Percentiles rank a stretch among this genome's conserved stretches.
Evolutionary conservation across 1,284 basidiomycete species (phyloP).

Genomic region (Boletus subluridellus): DNA sequence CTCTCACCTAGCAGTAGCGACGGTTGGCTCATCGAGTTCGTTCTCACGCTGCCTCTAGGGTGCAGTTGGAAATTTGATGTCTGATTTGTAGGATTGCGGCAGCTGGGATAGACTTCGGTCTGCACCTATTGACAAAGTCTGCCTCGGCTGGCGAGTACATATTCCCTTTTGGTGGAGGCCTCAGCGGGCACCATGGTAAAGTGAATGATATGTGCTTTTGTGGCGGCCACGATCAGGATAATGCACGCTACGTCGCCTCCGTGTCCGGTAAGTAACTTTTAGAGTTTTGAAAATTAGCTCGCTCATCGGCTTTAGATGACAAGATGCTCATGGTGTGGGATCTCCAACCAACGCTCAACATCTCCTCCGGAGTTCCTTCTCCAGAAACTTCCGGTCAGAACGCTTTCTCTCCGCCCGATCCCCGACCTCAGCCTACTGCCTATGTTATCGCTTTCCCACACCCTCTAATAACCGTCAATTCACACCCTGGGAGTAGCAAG

Average conservation of each 20-base stretch:
- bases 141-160: conserved; percentile 48
- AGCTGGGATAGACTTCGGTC: conserved; percentile 62
- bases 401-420: conserved; percentile 23
- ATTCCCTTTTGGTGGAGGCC: conserved; percentile 69
- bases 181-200: conserved; percentile 71
- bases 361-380: conserved; percentile 36
- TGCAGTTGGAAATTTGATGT: neutral
- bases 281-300: neutral
- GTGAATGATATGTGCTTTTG: conserved; percentile 75
- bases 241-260: conserved; percentile 69
- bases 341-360: conserved; percentile 53
- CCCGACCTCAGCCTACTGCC: conserved; percentile 65
- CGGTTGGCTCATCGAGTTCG: conserved; percentile 70
- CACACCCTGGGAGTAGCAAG: conserved; percentile 70
- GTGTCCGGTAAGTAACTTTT: conserved; percentile 56
- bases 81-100: conserved; percentile 52
- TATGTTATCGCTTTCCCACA: conserved; percentile 69
- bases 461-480: conserved; percentile 61
- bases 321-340: conserved; percentile 83
- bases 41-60: conserved; percentile 10
- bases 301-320: conserved; percentile 50
- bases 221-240: conserved; percentile 63
- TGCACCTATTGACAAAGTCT: conserved; percentile 64
- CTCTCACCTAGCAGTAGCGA: conserved; percentile 62
- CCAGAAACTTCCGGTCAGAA: conserved; percentile 22